These are phyloP conservation scores for Populus hybrid DNA, from an alignment of 441 rosid genomes.

Conservation along the genomic window DNA sequence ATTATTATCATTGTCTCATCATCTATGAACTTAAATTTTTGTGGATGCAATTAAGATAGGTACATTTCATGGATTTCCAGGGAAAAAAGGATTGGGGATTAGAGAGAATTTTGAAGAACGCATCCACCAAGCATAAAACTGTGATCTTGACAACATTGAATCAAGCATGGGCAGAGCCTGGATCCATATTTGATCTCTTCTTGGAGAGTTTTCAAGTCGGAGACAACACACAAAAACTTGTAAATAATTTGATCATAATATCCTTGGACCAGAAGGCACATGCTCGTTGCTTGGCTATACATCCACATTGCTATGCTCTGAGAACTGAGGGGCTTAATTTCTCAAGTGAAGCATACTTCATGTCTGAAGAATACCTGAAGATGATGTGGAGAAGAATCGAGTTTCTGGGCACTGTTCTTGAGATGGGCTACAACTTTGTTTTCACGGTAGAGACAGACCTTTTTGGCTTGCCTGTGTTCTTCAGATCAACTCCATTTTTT, in stretches of 20 bases:
- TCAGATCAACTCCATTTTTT: not conserved
- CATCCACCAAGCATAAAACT: constrained; percentile 56
- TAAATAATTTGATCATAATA: constrained; percentile 68
- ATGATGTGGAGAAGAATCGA: constrained; percentile 88
- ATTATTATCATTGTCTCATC: too few species aligned
- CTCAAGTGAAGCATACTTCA: constrained; percentile 57
- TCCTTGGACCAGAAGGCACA: constrained; percentile 62
- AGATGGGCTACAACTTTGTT: constrained; percentile 72
- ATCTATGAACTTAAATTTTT: too few species aligned
- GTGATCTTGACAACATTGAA: constrained; percentile 77
- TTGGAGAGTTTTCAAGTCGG: constrained; percentile 68
- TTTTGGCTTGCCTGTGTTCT: not conserved
- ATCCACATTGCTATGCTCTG: constrained; percentile 54
- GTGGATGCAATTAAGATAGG: too few species aligned
- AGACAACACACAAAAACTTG: constrained; percentile 40
- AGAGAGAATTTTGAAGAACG: constrained; percentile 41
- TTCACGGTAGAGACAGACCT: constrained; percentile 54
- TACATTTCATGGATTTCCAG: not conserved
- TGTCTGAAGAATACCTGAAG: constrained; percentile 61
- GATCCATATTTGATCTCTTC: constrained; percentile 59
- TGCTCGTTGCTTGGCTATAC: constrained; percentile 41
- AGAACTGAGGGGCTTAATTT: constrained; percentile 50
- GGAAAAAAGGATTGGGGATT: constrained; percentile 22
- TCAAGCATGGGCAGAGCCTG: constrained; percentile 68
- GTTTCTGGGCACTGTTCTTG: constrained; percentile 54